Evolutionary conservation across 495 filamentous ascomycete genomes (phyloP), one percentile per base, ranked within the genome.

Genomic region (Talaromyces trachyspermus): DNA sequence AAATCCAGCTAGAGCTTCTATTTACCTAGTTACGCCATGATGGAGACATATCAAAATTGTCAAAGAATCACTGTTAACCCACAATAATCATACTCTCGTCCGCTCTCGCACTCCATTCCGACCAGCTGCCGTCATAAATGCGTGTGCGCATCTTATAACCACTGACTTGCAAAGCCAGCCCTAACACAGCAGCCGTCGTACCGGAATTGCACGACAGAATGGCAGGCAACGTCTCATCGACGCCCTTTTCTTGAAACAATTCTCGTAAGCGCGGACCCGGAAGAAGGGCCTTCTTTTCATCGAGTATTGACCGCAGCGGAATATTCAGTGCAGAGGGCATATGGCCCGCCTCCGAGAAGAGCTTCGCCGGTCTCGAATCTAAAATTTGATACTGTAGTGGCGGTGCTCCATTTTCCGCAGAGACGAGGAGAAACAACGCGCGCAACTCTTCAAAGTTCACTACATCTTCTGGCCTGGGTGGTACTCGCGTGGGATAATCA

Each of bases 121-220:
- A 56, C 63, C 63, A 66, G 43, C 63, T 66, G 8, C 63, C 63
- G 57, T 66, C 63, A 43, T 66, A 66, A 14, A 66, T 15, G 44
- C 55, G 52, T 12, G 22, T 46, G 30, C 46, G 29, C 30, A 35
- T 43, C 7, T 39, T 10, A 19, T 49, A 59, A 2, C 59, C 59
- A 22, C 52, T 50, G 9, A 49, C 38, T 12, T 30, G 27, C 44
- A 66, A 43, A 0, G 57, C 61, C 36, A 64, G 30, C 35, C 56
- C 57, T 33, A 66, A 20, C 2, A 52, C 57, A 24, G 63, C 51
- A 8, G 63, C 63, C 8, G 63, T 66, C 1, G 62, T 59, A 0
- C 63, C 63, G 0, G 63, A 62, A 32, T 66, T 66, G 22, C 63
- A 66, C 2, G 57, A 61, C 42, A 64, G n/a, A 12, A 66, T 49